A percentile compares a stretch with the other conserved stretches of the same genome.
Evolutionary conservation across 306 rosid species (phyloP).

Genomic region (Ammopiptanthus mongolicus): DNA sequence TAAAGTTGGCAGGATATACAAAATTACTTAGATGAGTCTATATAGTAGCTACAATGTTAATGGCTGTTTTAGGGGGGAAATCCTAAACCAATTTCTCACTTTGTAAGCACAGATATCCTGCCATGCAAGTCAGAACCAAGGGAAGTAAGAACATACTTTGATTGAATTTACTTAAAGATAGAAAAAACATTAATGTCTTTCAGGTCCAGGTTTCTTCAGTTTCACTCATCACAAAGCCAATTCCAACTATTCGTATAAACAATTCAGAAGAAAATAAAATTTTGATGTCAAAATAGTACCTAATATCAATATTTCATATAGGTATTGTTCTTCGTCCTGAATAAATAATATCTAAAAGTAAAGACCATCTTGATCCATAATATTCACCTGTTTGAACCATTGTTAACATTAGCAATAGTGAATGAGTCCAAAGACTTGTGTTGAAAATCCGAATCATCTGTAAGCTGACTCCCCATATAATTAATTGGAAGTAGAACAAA

Average conservation of each 20-base stretch:
- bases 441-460: conserved; percentile 47
- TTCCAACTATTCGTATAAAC: background rate
- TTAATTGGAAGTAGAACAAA: conserved; percentile 68
- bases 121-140: background rate
- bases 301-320: background rate
- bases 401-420: conserved; percentile 70
- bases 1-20: background rate
- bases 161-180: background rate
- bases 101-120: background rate
- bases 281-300: background rate
- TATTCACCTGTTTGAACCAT: conserved; percentile 75
- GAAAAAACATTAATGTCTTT: background rate
- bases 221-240: background rate
- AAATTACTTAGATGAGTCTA: background rate
- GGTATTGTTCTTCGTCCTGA: conserved; percentile 8
- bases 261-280: background rate
- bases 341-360: background rate
- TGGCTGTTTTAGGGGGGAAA: background rate
- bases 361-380: conserved; percentile 16
- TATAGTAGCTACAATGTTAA: background rate
- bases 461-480: conserved; percentile 64
- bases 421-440: conserved; percentile 73
- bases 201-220: conserved; percentile 5
- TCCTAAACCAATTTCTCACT: background rate
- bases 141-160: background rate